Conservation (phyloP, 1,139 yeast species). For the Wickerhamomyces sp. region DNA sequence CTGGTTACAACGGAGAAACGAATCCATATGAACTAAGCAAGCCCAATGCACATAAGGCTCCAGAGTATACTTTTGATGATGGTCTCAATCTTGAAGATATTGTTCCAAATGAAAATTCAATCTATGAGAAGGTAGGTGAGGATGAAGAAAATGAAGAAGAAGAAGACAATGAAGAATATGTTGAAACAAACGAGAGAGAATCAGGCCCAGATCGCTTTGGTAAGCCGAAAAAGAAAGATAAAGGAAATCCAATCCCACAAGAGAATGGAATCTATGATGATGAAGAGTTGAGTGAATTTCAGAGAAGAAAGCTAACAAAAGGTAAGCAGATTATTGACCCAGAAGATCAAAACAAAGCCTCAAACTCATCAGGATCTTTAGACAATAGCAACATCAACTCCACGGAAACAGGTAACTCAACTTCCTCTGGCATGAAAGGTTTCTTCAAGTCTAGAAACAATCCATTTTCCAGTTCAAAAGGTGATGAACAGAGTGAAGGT, state of each 20-base stretch:
- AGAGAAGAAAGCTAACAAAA: not conserved
- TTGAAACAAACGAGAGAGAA: not conserved
- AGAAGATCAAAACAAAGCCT: conserved; percentile 2
- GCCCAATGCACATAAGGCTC: not conserved
- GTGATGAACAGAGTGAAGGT: not conserved
- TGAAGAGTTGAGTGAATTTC: not conserved
- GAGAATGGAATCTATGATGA: not conserved
- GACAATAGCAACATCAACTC: not conserved
- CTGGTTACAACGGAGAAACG: conserved; percentile 1
- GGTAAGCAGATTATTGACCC: conserved; percentile 6
- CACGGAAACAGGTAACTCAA: not conserved
- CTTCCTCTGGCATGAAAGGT: not conserved
- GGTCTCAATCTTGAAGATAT: not conserved
- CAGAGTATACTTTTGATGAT: conserved; percentile 5
- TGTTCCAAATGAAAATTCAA: not conserved
- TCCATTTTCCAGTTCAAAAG: not conserved
- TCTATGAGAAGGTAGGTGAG: not conserved
- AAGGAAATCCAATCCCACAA: not conserved
- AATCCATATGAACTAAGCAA: conserved; percentile 3
- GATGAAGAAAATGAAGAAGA: conserved; percentile 2
- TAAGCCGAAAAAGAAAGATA: not conserved
- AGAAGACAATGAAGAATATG: not conserved
- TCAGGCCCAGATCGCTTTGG: not conserved
- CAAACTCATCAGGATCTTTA: not conserved
- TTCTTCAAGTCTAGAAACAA: not conserved